Base-by-base conservation (phyloP, 1,139 yeast genomes). In the Lodderomyces oxycetoniae region DNA sequence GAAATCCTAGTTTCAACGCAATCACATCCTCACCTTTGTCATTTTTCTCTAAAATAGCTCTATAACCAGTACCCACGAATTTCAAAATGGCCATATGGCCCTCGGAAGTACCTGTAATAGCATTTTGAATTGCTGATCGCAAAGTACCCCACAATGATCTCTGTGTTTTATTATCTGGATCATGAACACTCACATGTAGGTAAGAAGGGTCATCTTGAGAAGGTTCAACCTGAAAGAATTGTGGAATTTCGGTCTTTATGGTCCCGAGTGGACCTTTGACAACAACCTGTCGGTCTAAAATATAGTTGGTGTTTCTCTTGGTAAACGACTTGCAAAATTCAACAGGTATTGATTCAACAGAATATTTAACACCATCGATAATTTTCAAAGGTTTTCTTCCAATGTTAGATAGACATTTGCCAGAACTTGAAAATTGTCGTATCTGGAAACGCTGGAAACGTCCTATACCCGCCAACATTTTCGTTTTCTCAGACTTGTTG, bases 1-100 rank as follows among this genome's bases (percentile, higher is more conserved):
- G 74, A 41, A 54, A 65, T 22, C 97, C 97, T 19, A 87, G 82
- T 53, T 89, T 86, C 55, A 88, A 71, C 34, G 77, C 72, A 11
- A 88, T 80, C 51, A 73, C 69, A 40, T 75, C 71, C 34, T 68
- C 68, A 7, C 86, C 86, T 24, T 70, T 65, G 25, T 47, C 53
- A 36, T 66, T 68, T 31, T 67, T 73, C 44, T 81, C 82, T 33
- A 85, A 61, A 26, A 74, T 66, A 3, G 95, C 96, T 60, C 97
- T 79, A 71, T 86, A 93, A 55, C 99, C 99, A 11, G 97, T 91
- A 46, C 99, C 99, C 17, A 88, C 95, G 48, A 93, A 83, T 59
- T 80, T 84, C 45, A 93, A 72, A 39, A 89, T 82, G 26, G 94
- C 77, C 45, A 88, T 64, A 55, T 91, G 97, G 10, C 97, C 97